These are phyloP conservation scores for Clonostachys rhizophaga DNA, from an alignment of 2,329 filamentous ascomycete species.

Conservation along the genomic window DNA sequence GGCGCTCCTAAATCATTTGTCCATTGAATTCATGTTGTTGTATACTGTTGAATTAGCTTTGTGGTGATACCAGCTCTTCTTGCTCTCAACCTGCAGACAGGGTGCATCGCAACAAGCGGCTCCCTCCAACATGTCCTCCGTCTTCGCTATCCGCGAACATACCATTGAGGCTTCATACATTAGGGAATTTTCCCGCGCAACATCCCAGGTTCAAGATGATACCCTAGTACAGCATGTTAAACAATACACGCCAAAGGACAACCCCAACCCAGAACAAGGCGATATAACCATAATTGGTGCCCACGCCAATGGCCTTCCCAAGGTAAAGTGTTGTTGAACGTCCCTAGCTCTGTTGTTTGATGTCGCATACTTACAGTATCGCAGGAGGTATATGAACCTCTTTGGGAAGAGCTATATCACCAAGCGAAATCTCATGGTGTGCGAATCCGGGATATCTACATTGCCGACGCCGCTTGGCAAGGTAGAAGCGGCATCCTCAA, in stretches of 20 bases:
- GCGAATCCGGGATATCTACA: conserved; percentile 79
- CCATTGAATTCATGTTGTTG: neutral
- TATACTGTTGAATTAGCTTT: neutral
- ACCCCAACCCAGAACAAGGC: conserved; percentile 61
- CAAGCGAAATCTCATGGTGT: conserved; percentile 55
- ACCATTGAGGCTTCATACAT: conserved; percentile 71
- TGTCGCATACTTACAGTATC: neutral
- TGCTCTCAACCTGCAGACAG: neutral
- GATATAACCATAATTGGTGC: conserved; percentile 82
- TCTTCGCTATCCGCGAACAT: conserved; percentile 70
- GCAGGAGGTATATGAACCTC: conserved; percentile 84
- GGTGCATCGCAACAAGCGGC: neutral
- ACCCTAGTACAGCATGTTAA: conserved; percentile 72
- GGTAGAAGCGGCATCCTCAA: conserved; percentile 77
- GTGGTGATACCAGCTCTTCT: neutral
- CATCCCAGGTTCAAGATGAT: conserved; percentile 69
- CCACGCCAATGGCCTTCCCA: conserved; percentile 91
- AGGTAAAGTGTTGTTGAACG: conserved; percentile 43
- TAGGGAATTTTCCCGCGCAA: conserved; percentile 73
- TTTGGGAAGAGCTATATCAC: conserved; percentile 78
- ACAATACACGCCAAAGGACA: conserved; percentile 78
- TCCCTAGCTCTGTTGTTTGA: neutral
- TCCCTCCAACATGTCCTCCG: conserved; percentile 6
- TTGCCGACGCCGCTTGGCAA: conserved; percentile 84
- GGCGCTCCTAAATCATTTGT: too few species aligned